Base-by-base conservation (phyloP, 495 filamentous ascomycete species). In the Astrothelium subdiscretum region DNA sequence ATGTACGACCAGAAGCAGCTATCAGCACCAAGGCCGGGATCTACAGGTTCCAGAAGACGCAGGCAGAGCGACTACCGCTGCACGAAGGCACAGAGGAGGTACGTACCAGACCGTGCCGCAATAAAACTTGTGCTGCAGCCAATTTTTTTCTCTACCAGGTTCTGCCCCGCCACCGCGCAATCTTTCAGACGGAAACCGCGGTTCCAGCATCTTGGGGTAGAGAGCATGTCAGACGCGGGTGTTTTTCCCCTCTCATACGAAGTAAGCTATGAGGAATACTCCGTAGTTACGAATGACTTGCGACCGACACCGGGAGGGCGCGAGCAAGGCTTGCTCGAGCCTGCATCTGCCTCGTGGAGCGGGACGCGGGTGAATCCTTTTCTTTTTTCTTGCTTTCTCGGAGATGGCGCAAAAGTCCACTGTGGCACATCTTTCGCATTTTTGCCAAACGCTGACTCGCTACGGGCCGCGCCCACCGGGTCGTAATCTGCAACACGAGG, bases 31-130 rank as follows among this genome's bases (percentile, higher is more conserved):
- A n/a, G 12, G 48, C 48, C 8, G 24, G 48, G 48, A 54, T 54
- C 48, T 54, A 29, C 48, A 54, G 10, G 48, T 54, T 54, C 48
- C 48, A 54, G 48, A 54, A 54, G 48, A 54, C 24, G 48, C 8
- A 8, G 6, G 12, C 8, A 20, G 11, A 10, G n/a, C 12, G 43
- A 20, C n/a, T 48, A 6, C 35, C 35, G 10, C 43, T 22, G 12
- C 12, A 15, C 20, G 43, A 18, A 18, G 43, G 1, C n/a, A 18
- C 5, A 54, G 11, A 54, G 48, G 26, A 54, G 12, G 2, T 29
- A 54, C 5, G 43, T 48, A 48, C 43, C 20, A 38, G 15, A 38
- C 35, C 15, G 35, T 38, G 35, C 35, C 35, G 35, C 35, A 38
- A 38, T 38, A 38, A 38, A n/a, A 8, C 35, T 38, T 6, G 15